Base-by-base conservation (phyloP, 352 stramenopile species). In the Phytophthora crassamura region DNA sequence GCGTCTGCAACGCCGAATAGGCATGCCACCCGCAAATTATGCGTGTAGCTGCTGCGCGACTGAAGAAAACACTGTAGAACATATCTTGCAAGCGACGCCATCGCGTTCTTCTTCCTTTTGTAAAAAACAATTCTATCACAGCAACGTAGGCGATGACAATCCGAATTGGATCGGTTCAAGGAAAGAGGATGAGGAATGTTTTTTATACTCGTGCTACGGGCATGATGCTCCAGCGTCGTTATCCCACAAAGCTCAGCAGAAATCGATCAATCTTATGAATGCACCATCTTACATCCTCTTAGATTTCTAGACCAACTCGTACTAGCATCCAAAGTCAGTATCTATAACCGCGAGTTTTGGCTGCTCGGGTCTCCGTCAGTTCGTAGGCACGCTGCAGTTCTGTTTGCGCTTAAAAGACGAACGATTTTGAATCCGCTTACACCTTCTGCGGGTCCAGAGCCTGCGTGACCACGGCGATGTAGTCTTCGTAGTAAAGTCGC, bases 401-500 rank as follows among this genome's bases (percentile, higher is more conserved):
- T 84, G n/a, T 12, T 84, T 68, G 66, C 32, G 51, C 25, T 9
- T n/a, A n/a, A n/a, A n/a, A n/a, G 20, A 47, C 33, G 30, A 48
- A 48, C 5, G 5, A n/a, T n/a, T n/a, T n/a, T n/a, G n/a, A n/a
- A n/a, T n/a, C n/a, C n/a, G n/a, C n/a, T 70, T 49, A 77, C n/a
- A 59, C 34, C 16, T 74, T 72, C 53, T 82, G 88, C 11, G 71
- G 67, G 32, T 88, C 70, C 6, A 82, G 57, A 10, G 89, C 80
- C 34, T 86, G 78, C 18, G 72, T 82, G 35, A 96, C 65, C 56
- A 93, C 63, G 14, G 89, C 86, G 43, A 97, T 95, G 69, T 97
- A 97, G 65, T 97, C 91, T 74, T 97, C 91, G 59, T 96, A 97
- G 77, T 97, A 97, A 45, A 97, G 92, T 32, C 82, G 76, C 5